Base-by-base conservation (phyloP, 805 yeast genomes). In the Limtongia smithiae region DNA sequence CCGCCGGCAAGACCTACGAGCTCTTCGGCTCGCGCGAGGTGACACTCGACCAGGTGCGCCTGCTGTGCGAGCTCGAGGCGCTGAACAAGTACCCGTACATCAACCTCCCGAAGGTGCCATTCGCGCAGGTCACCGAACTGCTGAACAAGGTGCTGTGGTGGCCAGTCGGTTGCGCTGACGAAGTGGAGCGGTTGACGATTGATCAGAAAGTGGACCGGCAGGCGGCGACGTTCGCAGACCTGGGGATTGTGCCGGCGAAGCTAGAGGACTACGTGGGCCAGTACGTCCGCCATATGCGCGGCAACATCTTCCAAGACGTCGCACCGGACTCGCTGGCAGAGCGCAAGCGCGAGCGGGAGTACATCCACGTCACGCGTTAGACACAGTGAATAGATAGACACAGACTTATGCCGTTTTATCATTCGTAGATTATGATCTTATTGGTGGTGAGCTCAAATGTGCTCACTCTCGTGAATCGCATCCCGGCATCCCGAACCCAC, bases 1-100 rank as follows among this genome's bases (percentile, higher is more conserved):
- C 95, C 18, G 74, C 75, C 12, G 95, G 94, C 53, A 76, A 83
- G 68, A 75, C 82, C 43, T 87, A 69, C 67, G 95, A 87, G 69
- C 75, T 87, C 56, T 73, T 70, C 61, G 95, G 95, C 11, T 77
- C 81, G n/a, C 84, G 84, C 66, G 72, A 74, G 60, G 78, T 80
- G 66, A 65, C 82, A 9, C 74, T 76, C 61, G 67, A 68, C 50
- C 85, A 85, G 65, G 75, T 87, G 55, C 77, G 88, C 68, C 82
- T 80, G 62, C 72, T 83, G 80, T 74, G 86, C 57, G 80, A 81
- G 65, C 79, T 80, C 55, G 78, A 79, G 55, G 80, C 83, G 15
- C 67, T 65, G 58, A 68, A 67, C 50, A 66, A 68, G 34, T 70
- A 72, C 59, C 64, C 65, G 30, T 66, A 65, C 48, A 53, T 68